phyloP scores from a whole-genome alignment of 2,329 filamentous ascomycete genomes.

The Aureobasidium sp. region DNA sequence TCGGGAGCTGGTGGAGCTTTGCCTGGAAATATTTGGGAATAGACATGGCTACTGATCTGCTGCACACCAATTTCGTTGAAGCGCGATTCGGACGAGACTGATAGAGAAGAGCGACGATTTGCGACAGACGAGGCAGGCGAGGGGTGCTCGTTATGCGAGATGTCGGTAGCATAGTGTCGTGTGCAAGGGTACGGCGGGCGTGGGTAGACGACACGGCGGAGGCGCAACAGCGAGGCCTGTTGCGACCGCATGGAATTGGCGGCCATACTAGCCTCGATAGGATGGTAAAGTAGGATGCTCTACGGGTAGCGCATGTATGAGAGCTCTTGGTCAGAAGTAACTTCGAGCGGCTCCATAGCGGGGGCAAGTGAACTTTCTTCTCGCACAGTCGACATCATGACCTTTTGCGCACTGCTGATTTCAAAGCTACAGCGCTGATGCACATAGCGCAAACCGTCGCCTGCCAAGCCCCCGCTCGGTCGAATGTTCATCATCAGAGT shows the following conservation, averaged over 20 bases:
- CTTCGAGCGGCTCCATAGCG: conserved; percentile 2
- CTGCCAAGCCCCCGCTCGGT: background rate
- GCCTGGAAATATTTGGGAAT: conserved; percentile 69
- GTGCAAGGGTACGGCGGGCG: conserved; percentile 15
- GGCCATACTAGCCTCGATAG: background rate
- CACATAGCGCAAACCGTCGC: conserved; percentile 3
- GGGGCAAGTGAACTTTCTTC: conserved; percentile 7
- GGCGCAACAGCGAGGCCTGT: conserved; percentile 27
- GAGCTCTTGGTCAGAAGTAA: background rate
- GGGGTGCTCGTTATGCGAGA: conserved; percentile 1
- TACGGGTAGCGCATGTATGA: background rate
- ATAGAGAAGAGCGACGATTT: conserved; percentile 23
- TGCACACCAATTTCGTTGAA: conserved; percentile 93
- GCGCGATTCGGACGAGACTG: conserved; percentile 47
- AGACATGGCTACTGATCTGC: conserved; percentile 77
- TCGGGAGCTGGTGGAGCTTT: conserved; percentile 39
- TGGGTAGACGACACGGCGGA: conserved; percentile 11
- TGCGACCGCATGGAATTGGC: conserved; percentile 23
- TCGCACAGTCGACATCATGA: conserved; percentile 4
- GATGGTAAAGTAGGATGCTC: background rate
- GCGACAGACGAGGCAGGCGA: conserved; percentile 4
- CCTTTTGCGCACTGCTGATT: background rate
- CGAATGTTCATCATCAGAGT: background rate
- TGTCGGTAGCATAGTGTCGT: conserved; percentile 18
- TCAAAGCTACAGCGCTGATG: background rate